These are phyloP conservation scores for Thermoascus crustaceus DNA, from an alignment of 2,329 filamentous ascomycete species.

Conservation along the genomic window DNA sequence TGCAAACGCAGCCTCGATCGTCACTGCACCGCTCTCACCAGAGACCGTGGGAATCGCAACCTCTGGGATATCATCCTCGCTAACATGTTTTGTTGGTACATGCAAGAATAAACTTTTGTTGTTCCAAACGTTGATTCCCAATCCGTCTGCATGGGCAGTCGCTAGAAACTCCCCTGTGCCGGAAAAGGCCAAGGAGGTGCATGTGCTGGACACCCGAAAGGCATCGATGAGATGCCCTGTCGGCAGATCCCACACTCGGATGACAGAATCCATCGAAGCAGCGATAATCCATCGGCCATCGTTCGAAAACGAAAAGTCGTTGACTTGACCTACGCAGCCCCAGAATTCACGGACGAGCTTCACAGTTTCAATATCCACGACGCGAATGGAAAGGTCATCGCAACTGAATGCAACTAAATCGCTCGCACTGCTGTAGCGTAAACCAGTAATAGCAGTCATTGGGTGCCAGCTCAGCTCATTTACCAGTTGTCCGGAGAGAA, in stretches of 20 bases:
- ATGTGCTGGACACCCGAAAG: conserved; percentile 69
- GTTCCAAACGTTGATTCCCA: conserved; percentile 93
- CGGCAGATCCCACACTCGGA: conserved; percentile 90
- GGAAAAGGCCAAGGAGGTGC: conserved; percentile 81
- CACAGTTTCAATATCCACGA: conserved; percentile 84
- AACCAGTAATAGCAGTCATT: conserved; percentile 65
- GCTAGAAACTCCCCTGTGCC: conserved; percentile 89
- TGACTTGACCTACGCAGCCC: conserved; percentile 65
- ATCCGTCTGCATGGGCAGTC: conserved; percentile 69
- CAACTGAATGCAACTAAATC: conserved; percentile 84
- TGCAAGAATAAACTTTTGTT: conserved; percentile 88
- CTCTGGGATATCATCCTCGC: conserved; percentile 61
- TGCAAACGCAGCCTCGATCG: conserved; percentile 69
- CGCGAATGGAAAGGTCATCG: conserved; percentile 76
- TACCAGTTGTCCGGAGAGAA: conserved; percentile 68
- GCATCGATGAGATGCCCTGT: conserved; percentile 94
- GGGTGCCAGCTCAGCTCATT: conserved; percentile 78
- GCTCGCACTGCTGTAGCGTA: conserved; percentile 72
- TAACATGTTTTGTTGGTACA: conserved; percentile 75
- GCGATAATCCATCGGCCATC: conserved; percentile 92
- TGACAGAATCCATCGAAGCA: conserved; percentile 67
- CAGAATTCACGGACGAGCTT: conserved; percentile 89
- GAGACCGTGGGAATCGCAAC: conserved; percentile 66
- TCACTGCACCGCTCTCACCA: conserved; percentile 67
- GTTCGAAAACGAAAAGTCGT: conserved; percentile 80